phyloP scores from a whole-genome alignment of 1,284 basidiomycete species.

The Sporisorium scitamineum region DNA sequence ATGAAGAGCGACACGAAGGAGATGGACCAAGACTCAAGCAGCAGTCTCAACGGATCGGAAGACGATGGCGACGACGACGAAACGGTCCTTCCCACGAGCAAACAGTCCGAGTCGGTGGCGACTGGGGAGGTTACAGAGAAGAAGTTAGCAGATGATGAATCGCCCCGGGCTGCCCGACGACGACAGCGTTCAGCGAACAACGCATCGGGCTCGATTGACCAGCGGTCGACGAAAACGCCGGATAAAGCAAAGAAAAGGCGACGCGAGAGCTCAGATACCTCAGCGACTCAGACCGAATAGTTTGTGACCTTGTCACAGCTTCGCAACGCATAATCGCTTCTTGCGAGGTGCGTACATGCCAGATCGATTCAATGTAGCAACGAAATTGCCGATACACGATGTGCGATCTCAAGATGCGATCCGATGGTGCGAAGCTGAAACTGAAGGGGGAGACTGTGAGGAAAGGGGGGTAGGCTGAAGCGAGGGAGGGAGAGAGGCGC shows the following conservation, averaged over 20 bases:
- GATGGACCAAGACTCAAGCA: not conserved
- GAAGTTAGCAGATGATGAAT: not conserved
- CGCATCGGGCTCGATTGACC: not conserved
- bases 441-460: not conserved
- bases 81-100: constrained; percentile 12
- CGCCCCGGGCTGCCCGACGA: not conserved
- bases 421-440: not conserved
- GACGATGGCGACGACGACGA: constrained; percentile 31
- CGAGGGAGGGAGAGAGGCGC: not conserved
- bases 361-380: not conserved
- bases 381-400: not conserved
- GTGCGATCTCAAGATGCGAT: not conserved
- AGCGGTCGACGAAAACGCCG: not conserved
- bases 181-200: not conserved
- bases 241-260: constrained; percentile 8
- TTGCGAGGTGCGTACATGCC: not conserved
- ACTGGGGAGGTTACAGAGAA: not conserved
- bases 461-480: not conserved
- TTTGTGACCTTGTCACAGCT: not conserved
- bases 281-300: constrained; percentile 15
- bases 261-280: constrained; percentile 2
- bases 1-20: constrained; percentile 16
- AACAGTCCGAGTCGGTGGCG: not conserved
- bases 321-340: not conserved
- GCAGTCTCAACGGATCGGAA: constrained; percentile 8